Percentiles rank a stretch among this genome's conserved stretches.
These are phyloP conservation scores for Triticum timopheevii DNA, from an alignment of 176 grass and related monocot species.

Conservation along the genomic window DNA sequence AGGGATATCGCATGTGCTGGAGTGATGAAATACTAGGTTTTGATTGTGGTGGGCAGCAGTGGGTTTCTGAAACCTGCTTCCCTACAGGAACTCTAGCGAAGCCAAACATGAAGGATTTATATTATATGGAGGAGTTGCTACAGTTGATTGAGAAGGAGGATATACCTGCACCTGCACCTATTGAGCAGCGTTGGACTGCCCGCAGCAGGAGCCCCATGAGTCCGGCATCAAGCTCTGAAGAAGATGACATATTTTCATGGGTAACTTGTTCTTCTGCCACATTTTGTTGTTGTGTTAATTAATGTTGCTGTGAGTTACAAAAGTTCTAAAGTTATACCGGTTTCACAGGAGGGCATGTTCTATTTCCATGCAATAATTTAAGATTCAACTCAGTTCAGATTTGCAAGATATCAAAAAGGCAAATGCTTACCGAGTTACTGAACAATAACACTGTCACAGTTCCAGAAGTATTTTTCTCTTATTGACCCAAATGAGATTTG, in stretches of 20 bases:
- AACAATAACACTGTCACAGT: not conserved
- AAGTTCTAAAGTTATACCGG: not conserved
- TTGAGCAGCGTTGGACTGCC: constrained; percentile 92
- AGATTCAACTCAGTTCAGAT: not conserved
- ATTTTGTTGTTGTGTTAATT: constrained; percentile 12
- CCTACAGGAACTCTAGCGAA: constrained; percentile 71
- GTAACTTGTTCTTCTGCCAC: constrained; percentile 45
- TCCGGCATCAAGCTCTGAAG: constrained; percentile 65
- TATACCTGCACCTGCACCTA: constrained; percentile 79
- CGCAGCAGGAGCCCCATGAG: constrained; percentile 74
- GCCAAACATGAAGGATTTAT: constrained; percentile 88
- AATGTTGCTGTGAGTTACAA: not conserved
- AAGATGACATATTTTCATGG: constrained; percentile 94
- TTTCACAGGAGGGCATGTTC: not conserved
- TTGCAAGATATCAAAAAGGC: not conserved
- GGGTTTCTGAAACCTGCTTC: constrained; percentile 90
- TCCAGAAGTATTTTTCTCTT: not conserved
- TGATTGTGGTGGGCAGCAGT: constrained; percentile 97
- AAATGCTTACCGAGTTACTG: not conserved
- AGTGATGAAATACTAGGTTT: constrained; percentile 97
- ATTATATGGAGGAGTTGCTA: constrained; percentile 68
- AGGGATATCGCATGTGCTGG: constrained; percentile 91
- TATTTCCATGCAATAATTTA: not conserved
- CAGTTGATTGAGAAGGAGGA: constrained; percentile 76
- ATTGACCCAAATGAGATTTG: not conserved